Base-by-base conservation (phyloP, 2,329 filamentous ascomycete genomes). In the Alternaria panax region DNA sequence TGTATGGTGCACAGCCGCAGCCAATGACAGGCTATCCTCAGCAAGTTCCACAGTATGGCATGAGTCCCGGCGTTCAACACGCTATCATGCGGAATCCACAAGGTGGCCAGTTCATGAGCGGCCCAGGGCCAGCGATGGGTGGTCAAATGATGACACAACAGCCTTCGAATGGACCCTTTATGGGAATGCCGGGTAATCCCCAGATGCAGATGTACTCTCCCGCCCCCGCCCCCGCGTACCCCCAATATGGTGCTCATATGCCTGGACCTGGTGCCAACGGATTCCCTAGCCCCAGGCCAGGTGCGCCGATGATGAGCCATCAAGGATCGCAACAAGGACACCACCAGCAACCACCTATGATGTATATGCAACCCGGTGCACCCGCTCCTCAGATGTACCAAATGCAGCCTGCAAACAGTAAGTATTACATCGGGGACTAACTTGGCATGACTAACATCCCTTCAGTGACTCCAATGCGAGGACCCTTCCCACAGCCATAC, bases 321-420 rank as follows among this genome's bases (percentile, higher is more conserved):
- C 92, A 97, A 80, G 92, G 92, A 55, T 97, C 93, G 27, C 94
- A 97, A 73, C 93, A 96, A 77, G 93, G 93, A 40, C 92, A 96
- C 75, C 83, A 83, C 57, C 83, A 83, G 47, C 82, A 88, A 82
- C 63, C 67, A 14, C 71, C 87, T 83, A 80, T 93, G 86, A 82
- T 90, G 86, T 85, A 82, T 64, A 92, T 93, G 89, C 91, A 89
- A 70, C 90, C 90, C 42, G 88, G 84, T 53, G 90, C 90, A 73
- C 92, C 90, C 73, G 90, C 88, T 71, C 91, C 92, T 74, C 90
- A 90, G 36, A 87, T 88, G 53, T 93, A 90, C 78, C 86, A 87
- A 30, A 90, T 90, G 67, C 90, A 91, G 66, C 86, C 87, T 65
- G 88, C 85, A 69, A 89, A 91, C 77, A 90, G 90, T 92, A 88